Evolutionary conservation across 208 protist genomes (phyloP).

Genomic region (Crithidia bombi): DNA sequence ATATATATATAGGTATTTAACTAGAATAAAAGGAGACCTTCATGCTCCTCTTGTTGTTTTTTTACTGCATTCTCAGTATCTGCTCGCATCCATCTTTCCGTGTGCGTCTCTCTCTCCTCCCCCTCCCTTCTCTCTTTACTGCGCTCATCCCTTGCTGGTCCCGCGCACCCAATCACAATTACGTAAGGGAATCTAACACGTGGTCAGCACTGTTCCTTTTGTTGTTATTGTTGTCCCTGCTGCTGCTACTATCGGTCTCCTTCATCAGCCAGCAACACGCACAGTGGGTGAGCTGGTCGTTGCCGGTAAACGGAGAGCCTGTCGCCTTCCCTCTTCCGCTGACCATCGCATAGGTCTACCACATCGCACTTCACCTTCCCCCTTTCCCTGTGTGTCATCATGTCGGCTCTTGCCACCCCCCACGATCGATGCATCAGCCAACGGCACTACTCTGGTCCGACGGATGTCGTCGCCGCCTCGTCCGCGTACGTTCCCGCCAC

Average conservation of each 20-base stretch:
- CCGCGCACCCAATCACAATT: no score
- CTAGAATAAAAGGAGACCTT: background rate
- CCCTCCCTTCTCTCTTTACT: background rate
- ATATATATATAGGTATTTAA: background rate
- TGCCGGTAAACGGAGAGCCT: no score
- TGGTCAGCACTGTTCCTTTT: no score
- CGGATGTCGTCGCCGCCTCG: background rate
- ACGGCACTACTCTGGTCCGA: background rate
- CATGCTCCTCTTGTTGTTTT: no score
- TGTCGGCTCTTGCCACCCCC: background rate
- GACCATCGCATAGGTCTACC: background rate
- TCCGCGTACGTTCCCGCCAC: constrained; percentile 45
- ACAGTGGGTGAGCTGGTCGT: background rate
- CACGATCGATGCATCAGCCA: constrained; percentile 1
- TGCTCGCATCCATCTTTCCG: no score
- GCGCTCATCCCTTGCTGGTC: no score
- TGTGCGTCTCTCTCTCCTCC: background rate
- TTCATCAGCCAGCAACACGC: background rate
- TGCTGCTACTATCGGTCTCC: no score
- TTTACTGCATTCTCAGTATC: no score
- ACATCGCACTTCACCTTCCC: constrained; percentile 1
- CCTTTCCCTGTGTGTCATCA: background rate
- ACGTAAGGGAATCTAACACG: no score
- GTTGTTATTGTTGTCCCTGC: background rate
- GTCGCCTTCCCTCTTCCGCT: background rate